Evolutionary conservation across 768 basidiomycete species (phyloP), one percentile per base, ranked within the genome.

Genomic region (Rhizopogon roseolus): DNA sequence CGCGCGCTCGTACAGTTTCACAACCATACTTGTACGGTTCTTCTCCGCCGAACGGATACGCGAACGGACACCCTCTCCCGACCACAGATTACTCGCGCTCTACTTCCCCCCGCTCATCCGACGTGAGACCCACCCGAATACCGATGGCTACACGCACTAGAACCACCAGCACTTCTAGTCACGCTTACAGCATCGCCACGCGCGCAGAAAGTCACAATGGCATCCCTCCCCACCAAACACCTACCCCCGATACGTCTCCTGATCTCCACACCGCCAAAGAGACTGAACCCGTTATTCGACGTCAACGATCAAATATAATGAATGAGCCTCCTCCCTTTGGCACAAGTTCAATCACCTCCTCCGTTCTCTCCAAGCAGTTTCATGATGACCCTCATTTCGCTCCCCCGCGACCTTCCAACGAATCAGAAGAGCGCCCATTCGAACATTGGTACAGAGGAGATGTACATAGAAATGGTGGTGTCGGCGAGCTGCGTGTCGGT

Each of bases 391-490:
- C 71, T 41, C 1, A 45, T 22, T 50, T 50, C 41, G 16, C 49
- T 37, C 72, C 73, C n/a, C 66, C 77, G 5, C 78, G 89, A 41
- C 71, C 76, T 11, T 89, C 88, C 5, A 78, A 71, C 25, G 89
- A 92, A 22, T 90, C 88, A 5, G 89, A 90, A 56, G 90, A 93
- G 64, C 80, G 81, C 13, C 90, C 90, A 0, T 93, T 86, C 55
- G 89, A 93, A 61, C 90, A 93, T 62, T 93, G 90, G 90, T 93
- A 93, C 64, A 84, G 90, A 46, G 90, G 90, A 1, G 90, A 93
- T 60, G 81, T 90, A 5, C 85, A 90, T 11, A 78, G 90, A 45
- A 93, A 93, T 63, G 90, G 90, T 25, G 90, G 90, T n/a, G 89
- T 93, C 10, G 90, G 90, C 46, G 90, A 93, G 67, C 71, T 90